These are phyloP conservation scores for Colletotrichum sp. DNA, from an alignment of 2,329 filamentous ascomycete species.

Conservation along the genomic window DNA sequence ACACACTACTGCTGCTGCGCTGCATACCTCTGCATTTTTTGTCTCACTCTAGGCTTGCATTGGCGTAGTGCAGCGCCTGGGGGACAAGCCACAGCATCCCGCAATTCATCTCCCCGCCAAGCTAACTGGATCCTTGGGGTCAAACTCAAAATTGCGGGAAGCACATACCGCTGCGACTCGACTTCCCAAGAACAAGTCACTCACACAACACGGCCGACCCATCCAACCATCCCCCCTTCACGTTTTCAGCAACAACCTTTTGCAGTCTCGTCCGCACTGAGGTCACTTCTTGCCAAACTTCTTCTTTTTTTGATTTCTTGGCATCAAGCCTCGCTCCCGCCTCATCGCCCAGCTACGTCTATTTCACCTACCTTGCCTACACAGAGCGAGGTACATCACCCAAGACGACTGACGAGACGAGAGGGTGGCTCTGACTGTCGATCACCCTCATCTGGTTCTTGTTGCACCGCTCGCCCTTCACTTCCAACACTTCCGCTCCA, in stretches of 20 bases:
- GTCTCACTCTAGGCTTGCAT: not conserved
- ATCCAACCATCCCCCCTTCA: not conserved
- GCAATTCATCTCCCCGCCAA: not conserved
- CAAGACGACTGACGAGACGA: not conserved
- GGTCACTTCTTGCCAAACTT: not conserved
- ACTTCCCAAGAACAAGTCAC: not conserved
- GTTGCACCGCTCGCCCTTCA: not conserved
- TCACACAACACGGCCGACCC: not conserved
- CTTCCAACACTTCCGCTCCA: not conserved
- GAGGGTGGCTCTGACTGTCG: not conserved
- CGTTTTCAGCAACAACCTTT: conserved; percentile 1
- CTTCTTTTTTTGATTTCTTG: not conserved
- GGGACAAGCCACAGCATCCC: not conserved
- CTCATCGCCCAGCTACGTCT: not conserved
- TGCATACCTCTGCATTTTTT: not conserved
- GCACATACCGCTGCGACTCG: not conserved
- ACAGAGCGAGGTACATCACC: not conserved
- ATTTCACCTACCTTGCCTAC: not conserved
- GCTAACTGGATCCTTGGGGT: not conserved
- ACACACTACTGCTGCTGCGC: not conserved
- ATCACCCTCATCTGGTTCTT: not conserved
- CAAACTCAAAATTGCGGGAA: conserved; percentile 2
- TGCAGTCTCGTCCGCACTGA: not conserved
- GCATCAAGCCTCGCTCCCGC: not conserved
- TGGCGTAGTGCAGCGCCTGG: not conserved